Conservation (phyloP, 2,329 filamentous ascomycete species). For the Fusarium piperis region DNA sequence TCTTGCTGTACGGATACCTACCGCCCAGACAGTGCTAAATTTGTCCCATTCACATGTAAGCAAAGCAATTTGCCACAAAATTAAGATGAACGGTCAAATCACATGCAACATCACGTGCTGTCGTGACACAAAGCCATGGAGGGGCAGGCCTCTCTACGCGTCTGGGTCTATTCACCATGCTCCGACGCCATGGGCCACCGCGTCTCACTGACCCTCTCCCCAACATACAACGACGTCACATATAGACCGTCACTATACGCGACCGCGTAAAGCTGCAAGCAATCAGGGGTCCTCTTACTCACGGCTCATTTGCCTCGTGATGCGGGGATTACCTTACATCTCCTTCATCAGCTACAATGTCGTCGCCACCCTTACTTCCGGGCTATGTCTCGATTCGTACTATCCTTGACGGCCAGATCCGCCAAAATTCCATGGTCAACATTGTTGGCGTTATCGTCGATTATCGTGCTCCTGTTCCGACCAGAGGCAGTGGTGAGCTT, state of each 20-base stretch:
- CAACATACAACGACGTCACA: neutral
- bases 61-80: neutral
- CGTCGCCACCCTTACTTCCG: slow-evolving; percentile 25
- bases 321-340: slow-evolving; percentile 7
- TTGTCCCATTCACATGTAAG: neutral
- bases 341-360: slow-evolving; percentile 8
- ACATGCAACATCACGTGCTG: slow-evolving; percentile 40
- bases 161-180: neutral
- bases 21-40: neutral
- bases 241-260: neutral
- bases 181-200: slow-evolving; percentile 13
- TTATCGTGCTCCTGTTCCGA: slow-evolving; percentile 61
- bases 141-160: slow-evolving; percentile 23
- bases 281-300: neutral
- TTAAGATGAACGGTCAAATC: slow-evolving; percentile 4
- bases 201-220: slow-evolving; percentile 19
- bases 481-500: slow-evolving; percentile 60
- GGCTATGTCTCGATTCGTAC: slow-evolving; percentile 49
- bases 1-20: neutral
- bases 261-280: slow-evolving; percentile 6
- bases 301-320: neutral
- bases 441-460: slow-evolving; percentile 79
- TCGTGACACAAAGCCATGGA: slow-evolving; percentile 26
- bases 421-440: slow-evolving; percentile 54
- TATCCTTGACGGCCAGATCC: slow-evolving; percentile 53